Evolutionary conservation across 2,329 filamentous ascomycete species (phyloP), one percentile per base, ranked within the genome.

Genomic region (Neonectria neomacrospora): DNA sequence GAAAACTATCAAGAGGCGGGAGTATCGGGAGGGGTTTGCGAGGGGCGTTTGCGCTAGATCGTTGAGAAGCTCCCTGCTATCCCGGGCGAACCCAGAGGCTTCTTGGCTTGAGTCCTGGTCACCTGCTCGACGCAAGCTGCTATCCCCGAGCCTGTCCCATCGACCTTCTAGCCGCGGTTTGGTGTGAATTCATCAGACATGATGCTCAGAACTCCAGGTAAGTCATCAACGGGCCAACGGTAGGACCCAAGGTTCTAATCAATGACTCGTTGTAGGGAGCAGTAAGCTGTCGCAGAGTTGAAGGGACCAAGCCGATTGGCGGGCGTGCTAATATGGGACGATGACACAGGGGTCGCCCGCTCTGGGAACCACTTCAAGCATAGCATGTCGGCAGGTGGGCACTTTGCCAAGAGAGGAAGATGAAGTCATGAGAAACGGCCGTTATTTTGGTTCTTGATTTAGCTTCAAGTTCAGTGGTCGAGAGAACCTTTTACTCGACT

Each of bases 261-360:
- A 54, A 54, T 42, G 44, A 26, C 26, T 23, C 54, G 32, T 48
- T 41, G 47, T 28, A 53, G 30, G 54, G 59, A 52, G 32, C 23
- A 48, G 30, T n/a, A 48, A 20, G 22, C 30, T 22, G 59, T 57
- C 53, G 34, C 59, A 53, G 45, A 48, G 54, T n/a, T 39, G 20
- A 42, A 39, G 22, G 41, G 37, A 37, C 30, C 42, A 54, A 57
- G 44, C 28, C 18, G 41, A 50, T 39, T 57, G 54, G 48, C 32
- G 45, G 32, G 59, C 41, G 52, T 57, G 53, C 42, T 41, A 53
- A 62, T 30, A 52, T 54, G 59, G 57, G 59, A 62, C 59, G 41
- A 62, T 62, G 59, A 57, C 54, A 23, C 59, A 57, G 54, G 54
- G 59, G 41, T 56, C 9, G 47, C 22, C 22, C 28, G 28, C 20